Evolutionary conservation across 1,139 yeast genomes (phyloP).

Genomic region (Saccharomyces pastorianus): DNA sequence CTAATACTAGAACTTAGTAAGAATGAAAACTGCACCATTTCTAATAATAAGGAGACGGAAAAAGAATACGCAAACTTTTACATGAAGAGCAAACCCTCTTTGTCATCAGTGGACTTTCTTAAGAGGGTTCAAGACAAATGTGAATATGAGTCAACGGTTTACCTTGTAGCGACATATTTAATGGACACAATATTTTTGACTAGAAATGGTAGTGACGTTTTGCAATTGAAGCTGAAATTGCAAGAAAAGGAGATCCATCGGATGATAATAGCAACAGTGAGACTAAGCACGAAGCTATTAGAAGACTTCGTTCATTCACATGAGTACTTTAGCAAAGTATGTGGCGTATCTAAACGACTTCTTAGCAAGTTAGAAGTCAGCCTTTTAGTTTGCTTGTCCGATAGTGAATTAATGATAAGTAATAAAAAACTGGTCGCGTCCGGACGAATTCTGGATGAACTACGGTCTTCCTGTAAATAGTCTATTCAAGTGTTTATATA

Average conservation of each 20-base stretch:
- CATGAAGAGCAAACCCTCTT: constrained; percentile 27
- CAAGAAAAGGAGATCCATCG: constrained; percentile 38
- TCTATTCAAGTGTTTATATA: neutral
- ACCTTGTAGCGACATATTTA: constrained; percentile 22
- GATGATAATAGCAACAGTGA: constrained; percentile 40
- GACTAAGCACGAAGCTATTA: constrained; percentile 43
- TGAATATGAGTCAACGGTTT: constrained; percentile 23
- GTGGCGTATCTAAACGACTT: constrained; percentile 41
- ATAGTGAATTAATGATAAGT: constrained; percentile 20
- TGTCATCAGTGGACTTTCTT: constrained; percentile 20
- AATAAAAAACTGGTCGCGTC: constrained; percentile 13
- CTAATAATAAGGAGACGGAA: neutral
- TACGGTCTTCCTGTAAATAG: constrained; percentile 2
- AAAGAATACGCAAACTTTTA: constrained; percentile 12
- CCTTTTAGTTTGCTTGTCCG: constrained; percentile 30
- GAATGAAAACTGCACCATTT: neutral
- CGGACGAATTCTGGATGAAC: constrained; percentile 11
- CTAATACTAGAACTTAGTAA: constrained; percentile 3
- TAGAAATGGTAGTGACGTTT: constrained; percentile 34
- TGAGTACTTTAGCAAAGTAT: constrained; percentile 44
- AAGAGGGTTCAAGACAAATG: constrained; percentile 28
- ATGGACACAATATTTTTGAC: constrained; percentile 33
- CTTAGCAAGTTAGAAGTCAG: constrained; percentile 43
- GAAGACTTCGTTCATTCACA: constrained; percentile 49
- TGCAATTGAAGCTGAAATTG: constrained; percentile 31